A percentile compares a stretch with the other conserved stretches of the same genome.
phyloP scores from a whole-genome alignment of 2,329 filamentous ascomycete species.

The Chaetothyriales sp. region DNA sequence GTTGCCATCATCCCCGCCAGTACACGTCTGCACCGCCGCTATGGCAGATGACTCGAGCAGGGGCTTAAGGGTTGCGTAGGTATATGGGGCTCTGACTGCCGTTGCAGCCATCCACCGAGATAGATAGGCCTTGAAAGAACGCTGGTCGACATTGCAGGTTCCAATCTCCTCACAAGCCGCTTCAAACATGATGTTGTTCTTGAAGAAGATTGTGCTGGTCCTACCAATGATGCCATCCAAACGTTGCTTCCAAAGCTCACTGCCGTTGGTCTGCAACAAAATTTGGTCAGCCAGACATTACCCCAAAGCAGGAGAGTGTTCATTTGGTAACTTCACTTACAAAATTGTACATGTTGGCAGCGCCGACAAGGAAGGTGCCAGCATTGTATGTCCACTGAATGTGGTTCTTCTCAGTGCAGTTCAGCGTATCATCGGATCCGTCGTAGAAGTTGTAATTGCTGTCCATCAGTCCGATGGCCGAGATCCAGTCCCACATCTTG shows the following conservation, averaged over 20 bases:
- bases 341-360: conserved; percentile 42
- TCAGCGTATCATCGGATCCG: conserved; percentile 35
- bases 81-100: conserved; percentile 43
- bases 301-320: too few species aligned
- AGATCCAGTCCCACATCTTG: conserved; percentile 45
- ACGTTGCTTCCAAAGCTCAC: conserved; percentile 37
- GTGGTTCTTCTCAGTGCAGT: conserved; percentile 37
- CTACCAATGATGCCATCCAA: conserved; percentile 38
- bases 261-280: conserved; percentile 22
- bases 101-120: conserved; percentile 44
- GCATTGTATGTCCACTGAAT: conserved; percentile 45
- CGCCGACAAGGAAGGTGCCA: conserved; percentile 39
- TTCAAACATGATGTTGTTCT: conserved; percentile 44
- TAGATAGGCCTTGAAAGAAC: conserved; percentile 51
- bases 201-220: conserved; percentile 36
- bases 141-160: conserved; percentile 48
- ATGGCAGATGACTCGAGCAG: conserved; percentile 38
- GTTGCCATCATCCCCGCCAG: conserved; percentile 31
- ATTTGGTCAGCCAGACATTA: conserved; percentile 3
- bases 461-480: conserved; percentile 35
- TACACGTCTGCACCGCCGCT: conserved; percentile 40
- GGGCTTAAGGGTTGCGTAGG: conserved; percentile 35
- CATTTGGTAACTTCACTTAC: conserved; percentile 20
- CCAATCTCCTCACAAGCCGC: conserved; percentile 40
- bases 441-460: conserved; percentile 39